These are phyloP conservation scores for Hymenoscyphus fructigenus DNA, from an alignment of 2,329 filamentous ascomycete species.

Conservation along the genomic window DNA sequence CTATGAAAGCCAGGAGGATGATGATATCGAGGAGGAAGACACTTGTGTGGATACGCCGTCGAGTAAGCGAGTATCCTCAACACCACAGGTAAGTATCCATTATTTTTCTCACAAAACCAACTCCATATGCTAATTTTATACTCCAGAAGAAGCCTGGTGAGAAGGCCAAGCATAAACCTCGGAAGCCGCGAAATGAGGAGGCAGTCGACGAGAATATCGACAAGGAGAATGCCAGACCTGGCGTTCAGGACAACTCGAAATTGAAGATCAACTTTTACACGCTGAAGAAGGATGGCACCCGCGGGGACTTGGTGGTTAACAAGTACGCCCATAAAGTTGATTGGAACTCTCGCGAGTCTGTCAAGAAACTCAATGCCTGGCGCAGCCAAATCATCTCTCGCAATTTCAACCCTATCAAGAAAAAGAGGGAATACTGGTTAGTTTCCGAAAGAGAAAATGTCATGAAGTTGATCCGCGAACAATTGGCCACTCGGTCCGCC, in stretches of 20 bases:
- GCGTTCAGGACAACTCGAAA: not conserved
- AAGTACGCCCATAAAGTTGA: not conserved
- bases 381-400: not conserved
- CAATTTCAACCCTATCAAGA: not conserved
- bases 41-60: not conserved
- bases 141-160: not conserved
- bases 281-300: not conserved
- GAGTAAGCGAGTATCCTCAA: not conserved
- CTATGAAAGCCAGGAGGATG: not conserved
- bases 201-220: not conserved
- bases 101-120: not conserved
- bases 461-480: not conserved
- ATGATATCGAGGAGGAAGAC: not conserved
- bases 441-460: not conserved
- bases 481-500: not conserved
- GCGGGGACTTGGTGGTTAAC: not conserved
- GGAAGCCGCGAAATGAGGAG: not conserved
- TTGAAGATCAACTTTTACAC: slow-evolving; percentile 1
- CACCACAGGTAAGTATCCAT: not conserved
- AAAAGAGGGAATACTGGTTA: not conserved
- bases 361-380: slow-evolving; percentile 2
- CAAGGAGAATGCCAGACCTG: not conserved
- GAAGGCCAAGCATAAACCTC: not conserved
- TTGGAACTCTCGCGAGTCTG: not conserved
- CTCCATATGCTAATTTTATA: not conserved